Base-by-base conservation (phyloP, 345 rosid genomes). In the Reutealis trisperma region DNA sequence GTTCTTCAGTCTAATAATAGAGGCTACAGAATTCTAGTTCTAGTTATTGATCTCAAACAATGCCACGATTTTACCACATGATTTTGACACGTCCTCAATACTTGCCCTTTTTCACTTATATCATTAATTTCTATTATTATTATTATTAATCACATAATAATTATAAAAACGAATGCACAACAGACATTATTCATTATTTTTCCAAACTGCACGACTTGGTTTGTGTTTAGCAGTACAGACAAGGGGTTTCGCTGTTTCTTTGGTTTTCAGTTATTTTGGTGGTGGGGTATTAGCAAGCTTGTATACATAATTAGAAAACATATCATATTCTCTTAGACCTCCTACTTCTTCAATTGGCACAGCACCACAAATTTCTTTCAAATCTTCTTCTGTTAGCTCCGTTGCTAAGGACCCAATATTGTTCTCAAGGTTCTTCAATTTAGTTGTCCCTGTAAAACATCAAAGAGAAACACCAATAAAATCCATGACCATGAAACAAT, bases 201-300 rank as follows among this genome's bases (percentile, higher is more conserved):
- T 8, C 6, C 45, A 42, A 42, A 42, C 6, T 0, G 45, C 12
- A 9, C 4, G 11, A 12, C 55, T 12, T 13, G 2, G 13, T 13
- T 54, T 54, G 21, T 16, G 8, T 54, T 51, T 18, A 54, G n/a
- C n/a, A 54, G 21, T 54, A 18, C 25, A 71, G 12, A 7, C 8
- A 10, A 62, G 34, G 34, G 34, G 65, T 62, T 13, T 27, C 21
- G 34, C 12, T 34, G 45, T 57, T 19, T 57, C 8, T 32, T 63
- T 42, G 47, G 15, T 45, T 63, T 42, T 37, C 21, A 60, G 22
- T 73, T 78, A 77, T 51, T 79, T 84, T 44, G 62, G 19, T 1
- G 90, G 19, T 1, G 90, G 89, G 2, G 89, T 86, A 70, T 87
- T 72, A 24, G 89, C 86, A 41, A 72, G 34, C 61, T 82, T 81